Conservation (phyloP, 1,284 basidiomycete genomes). For the Boletus smithii region DNA sequence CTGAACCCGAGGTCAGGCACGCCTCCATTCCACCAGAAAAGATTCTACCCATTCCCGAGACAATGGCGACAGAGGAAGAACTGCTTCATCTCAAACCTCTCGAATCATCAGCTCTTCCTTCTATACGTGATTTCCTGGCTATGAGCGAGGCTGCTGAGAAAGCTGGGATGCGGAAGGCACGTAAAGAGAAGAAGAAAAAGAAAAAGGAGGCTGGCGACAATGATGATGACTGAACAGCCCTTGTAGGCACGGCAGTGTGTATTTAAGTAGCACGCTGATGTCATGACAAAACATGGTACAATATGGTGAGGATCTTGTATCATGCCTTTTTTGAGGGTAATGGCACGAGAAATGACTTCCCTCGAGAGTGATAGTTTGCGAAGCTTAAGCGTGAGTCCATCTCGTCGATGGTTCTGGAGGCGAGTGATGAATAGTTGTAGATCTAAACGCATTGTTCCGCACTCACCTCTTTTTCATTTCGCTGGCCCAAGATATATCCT, state of each 20-base stretch:
- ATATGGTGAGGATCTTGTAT: not conserved
- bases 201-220: constrained; percentile 33
- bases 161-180: constrained; percentile 59
- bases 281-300: not conserved
- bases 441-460: not conserved
- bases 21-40: constrained; percentile 18
- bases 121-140: constrained; percentile 75
- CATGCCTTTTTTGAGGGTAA: constrained; percentile 4
- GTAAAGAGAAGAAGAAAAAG: constrained; percentile 77
- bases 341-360: constrained; percentile 35
- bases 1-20: constrained; percentile 8
- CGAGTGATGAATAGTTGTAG: not conserved
- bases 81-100: constrained; percentile 63
- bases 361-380: constrained; percentile 66
- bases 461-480: constrained; percentile 80
- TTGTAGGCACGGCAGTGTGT: not conserved
- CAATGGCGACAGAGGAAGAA: constrained; percentile 41
- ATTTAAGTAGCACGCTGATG: constrained; percentile 3
- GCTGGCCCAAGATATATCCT: constrained; percentile 84
- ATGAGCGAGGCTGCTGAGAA: constrained; percentile 66
- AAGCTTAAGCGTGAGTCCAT: constrained; percentile 75
- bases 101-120: constrained; percentile 71
- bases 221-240: constrained; percentile 30
- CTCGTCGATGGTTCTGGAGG: constrained; percentile 67
- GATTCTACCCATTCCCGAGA: constrained; percentile 9